phyloP scores from a whole-genome alignment of 768 basidiomycete genomes.

The Russula abietina region DNA sequence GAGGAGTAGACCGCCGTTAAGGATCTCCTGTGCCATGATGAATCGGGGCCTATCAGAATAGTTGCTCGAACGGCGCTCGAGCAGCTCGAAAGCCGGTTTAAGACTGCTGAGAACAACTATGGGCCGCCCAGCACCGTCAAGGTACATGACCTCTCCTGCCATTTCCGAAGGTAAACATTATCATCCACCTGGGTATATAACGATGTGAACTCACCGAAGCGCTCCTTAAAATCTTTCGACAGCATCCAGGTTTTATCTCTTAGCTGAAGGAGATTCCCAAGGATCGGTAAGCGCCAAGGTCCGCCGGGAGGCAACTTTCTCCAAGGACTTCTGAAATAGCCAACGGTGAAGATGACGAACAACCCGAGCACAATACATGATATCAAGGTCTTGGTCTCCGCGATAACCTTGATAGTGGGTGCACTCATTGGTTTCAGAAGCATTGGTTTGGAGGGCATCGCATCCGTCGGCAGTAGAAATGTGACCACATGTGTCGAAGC shows the following conservation, averaged over 20 bases:
- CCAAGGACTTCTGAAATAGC: slow-evolving; percentile 1
- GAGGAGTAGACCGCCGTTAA: slow-evolving; percentile 8
- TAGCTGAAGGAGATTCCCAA: slow-evolving; percentile 6
- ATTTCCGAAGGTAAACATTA: neutral
- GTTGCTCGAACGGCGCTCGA: slow-evolving; percentile 27
- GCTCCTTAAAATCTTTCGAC: slow-evolving; percentile 3
- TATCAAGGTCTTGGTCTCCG: neutral
- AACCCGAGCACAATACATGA: neutral
- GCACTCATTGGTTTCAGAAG: neutral
- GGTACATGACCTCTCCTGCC: slow-evolving; percentile 22
- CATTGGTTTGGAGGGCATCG: neutral
- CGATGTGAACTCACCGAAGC: neutral
- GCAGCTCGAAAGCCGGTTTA: slow-evolving; percentile 27
- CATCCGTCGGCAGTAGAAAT: no score
- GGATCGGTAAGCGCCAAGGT: slow-evolving; percentile 1
- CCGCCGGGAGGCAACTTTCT: slow-evolving; percentile 4
- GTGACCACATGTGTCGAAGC: neutral
- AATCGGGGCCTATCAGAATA: slow-evolving; percentile 28
- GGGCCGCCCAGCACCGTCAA: slow-evolving; percentile 20
- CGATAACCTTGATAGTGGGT: neutral
- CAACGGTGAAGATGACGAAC: neutral
- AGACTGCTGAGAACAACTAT: slow-evolving; percentile 28
- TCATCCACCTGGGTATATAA: neutral
- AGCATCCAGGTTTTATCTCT: slow-evolving; percentile 4
- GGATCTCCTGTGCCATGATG: slow-evolving; percentile 11